phyloP scores from a whole-genome alignment of 768 basidiomycete species.

The Leccinum obscurum region DNA sequence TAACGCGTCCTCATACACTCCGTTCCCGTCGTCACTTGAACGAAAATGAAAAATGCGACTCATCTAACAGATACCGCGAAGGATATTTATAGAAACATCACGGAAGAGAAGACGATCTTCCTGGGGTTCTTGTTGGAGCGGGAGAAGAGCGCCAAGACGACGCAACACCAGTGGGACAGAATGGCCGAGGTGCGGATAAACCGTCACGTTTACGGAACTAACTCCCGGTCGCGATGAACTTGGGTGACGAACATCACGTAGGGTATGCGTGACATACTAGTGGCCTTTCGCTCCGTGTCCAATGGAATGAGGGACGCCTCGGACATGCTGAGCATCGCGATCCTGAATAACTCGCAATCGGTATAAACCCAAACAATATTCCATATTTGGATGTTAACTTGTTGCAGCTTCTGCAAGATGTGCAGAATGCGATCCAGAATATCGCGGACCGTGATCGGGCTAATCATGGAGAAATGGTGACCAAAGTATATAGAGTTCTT shows the following conservation, averaged over 20 bases:
- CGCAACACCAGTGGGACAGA: constrained; percentile 33
- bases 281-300: constrained; percentile 19
- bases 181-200: constrained; percentile 24
- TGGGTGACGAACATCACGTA: constrained; percentile 13
- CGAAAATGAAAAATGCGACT: background rate
- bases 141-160: constrained; percentile 38
- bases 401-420: constrained; percentile 26
- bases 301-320: constrained; percentile 22
- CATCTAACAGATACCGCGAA: constrained; percentile 54
- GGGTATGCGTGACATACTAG: constrained; percentile 32
- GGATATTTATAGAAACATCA: constrained; percentile 66
- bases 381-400: constrained; percentile 6
- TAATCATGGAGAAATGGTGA: constrained; percentile 21
- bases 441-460: constrained; percentile 22
- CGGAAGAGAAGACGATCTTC: constrained; percentile 54
- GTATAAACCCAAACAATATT: constrained; percentile 13
- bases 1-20: constrained; percentile 27
- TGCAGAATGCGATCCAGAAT: constrained; percentile 19
- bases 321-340: constrained; percentile 17
- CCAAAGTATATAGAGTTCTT: constrained; percentile 21
- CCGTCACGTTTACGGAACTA: constrained; percentile 2
- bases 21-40: constrained; percentile 12
- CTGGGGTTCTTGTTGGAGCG: constrained; percentile 46
- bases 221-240: background rate
- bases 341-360: constrained; percentile 20